These are phyloP conservation scores for Schwanniomyces yamadae DNA, from an alignment of 805 yeast genomes.

Conservation along the genomic window DNA sequence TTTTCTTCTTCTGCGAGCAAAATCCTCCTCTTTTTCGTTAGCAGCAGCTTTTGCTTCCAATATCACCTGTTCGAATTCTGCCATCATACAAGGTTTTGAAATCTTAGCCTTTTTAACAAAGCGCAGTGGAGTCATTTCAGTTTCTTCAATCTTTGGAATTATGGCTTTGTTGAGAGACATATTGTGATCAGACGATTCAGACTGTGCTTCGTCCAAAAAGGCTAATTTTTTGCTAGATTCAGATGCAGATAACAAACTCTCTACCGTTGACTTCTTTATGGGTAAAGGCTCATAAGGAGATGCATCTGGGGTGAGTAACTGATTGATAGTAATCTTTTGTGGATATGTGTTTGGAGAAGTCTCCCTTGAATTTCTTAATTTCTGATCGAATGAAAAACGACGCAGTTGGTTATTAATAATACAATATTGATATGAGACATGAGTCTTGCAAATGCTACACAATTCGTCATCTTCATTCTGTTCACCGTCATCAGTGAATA, in stretches of 20 bases:
- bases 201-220: background rate
- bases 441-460: slow-evolving; percentile 50
- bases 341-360: background rate
- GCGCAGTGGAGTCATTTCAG: slow-evolving; percentile 1
- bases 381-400: slow-evolving; percentile 7
- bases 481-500: slow-evolving; percentile 14
- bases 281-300: slow-evolving; percentile 26
- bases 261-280: background rate
- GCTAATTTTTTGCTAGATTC: slow-evolving; percentile 8
- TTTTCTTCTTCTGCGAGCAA: slow-evolving; percentile 7
- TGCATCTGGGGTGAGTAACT: slow-evolving; percentile 37
- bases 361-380: slow-evolving; percentile 6
- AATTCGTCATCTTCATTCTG: slow-evolving; percentile 45
- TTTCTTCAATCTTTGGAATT: too few relatives aligned
- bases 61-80: slow-evolving; percentile 17
- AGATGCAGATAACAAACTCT: background rate
- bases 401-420: slow-evolving; percentile 27
- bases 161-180: too few relatives aligned
- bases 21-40: slow-evolving; percentile 5
- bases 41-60: slow-evolving; percentile 16
- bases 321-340: slow-evolving; percentile 16
- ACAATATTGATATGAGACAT: slow-evolving; percentile 48
- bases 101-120: background rate
- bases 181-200: background rate
- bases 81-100: slow-evolving; percentile 11